Evolutionary conservation across 495 filamentous ascomycete genomes (phyloP), one percentile per base, ranked within the genome.

Genomic region (Aspergillus asperescens): DNA sequence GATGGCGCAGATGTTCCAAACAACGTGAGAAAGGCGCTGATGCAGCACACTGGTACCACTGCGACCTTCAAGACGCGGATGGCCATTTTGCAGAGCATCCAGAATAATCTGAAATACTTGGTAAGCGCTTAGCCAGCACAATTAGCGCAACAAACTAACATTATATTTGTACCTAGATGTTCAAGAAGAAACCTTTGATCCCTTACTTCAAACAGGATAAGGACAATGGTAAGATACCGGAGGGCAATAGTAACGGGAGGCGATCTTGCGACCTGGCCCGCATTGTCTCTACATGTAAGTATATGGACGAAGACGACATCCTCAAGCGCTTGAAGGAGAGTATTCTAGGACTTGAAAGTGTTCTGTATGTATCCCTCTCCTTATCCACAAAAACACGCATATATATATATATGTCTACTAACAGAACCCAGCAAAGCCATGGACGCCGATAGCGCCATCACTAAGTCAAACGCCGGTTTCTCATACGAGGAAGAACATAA

Each of bases 1-100:
- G 16, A 20, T 3, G n/a, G 18, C 12, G 49, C 49, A 8, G 12
- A 23, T 9, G 15, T 8, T 5, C 47, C 47, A 12, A 18, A 38
- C 5, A 39, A 18, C 5, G 28, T 32, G 15, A 43, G 18, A 5
- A 24, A 41, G 20, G 22, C 49, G 4, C 23, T 52, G 23, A 24
- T 52, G 38, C 49, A 52, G 49, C 6, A 52, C 9, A 22, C 44
- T 19, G 49, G 37, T 6, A 52, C 49, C 6, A n/a, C n/a, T 4
- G 37, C 23, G 12, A 52, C 35, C 7, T 13, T 18, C 35, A 10
- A 43, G 12, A 12, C 20, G 13, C 25, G 25, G 9, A 43, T 43
- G 49, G 49, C 25, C n/a, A 4, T 52, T 16, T 19, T 52, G 10
- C 49, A 12, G 5, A 19, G 7, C 12, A 42, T 28, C 25, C 34